Percentiles rank a stretch among this genome's conserved stretches.
phyloP scores from a whole-genome alignment of 2,329 filamentous ascomycete species.

The Purpureocillium lavendulum region DNA sequence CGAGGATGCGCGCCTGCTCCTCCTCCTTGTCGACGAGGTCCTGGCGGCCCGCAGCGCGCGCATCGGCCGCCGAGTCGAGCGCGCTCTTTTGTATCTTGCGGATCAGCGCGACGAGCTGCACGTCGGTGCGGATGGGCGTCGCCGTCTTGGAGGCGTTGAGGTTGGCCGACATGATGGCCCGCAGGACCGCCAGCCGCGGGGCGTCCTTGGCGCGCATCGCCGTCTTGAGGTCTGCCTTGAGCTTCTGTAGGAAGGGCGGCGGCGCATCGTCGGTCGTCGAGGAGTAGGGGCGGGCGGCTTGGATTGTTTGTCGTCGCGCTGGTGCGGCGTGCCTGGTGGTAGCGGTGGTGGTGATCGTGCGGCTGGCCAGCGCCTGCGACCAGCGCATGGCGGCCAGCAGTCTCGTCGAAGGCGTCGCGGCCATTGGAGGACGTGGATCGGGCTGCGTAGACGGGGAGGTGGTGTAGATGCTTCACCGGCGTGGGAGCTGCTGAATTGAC shows the following conservation, averaged over 20 bases:
- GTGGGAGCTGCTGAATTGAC: too few relatives aligned
- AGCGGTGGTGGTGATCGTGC: conserved; percentile 9
- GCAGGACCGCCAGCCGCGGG: conserved; percentile 59
- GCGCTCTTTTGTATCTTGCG: conserved; percentile 52
- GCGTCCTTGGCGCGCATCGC: conserved; percentile 59
- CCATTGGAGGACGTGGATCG: too few relatives aligned
- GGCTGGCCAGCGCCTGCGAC: conserved; percentile 2
- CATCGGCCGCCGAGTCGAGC: conserved; percentile 54
- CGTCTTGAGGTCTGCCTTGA: conserved; percentile 54
- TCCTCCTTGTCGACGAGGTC: conserved; percentile 67
- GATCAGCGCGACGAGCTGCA: conserved; percentile 59
- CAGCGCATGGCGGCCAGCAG: background rate
- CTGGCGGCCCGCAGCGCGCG: conserved; percentile 51
- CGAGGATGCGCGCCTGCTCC: conserved; percentile 53
- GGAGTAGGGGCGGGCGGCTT: conserved; percentile 19
- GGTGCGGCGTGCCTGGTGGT: too few relatives aligned
- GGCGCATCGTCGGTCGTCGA: conserved; percentile 24
- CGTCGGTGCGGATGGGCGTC: conserved; percentile 61
- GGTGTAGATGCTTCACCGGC: too few relatives aligned
- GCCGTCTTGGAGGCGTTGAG: conserved; percentile 69
- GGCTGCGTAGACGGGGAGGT: too few relatives aligned
- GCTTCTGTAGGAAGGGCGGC: conserved; percentile 42
- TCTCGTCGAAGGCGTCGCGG: too few relatives aligned
- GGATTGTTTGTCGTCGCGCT: background rate
- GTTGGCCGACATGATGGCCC: conserved; percentile 58